These are phyloP conservation scores for Papiliotrema flavescens DNA, from an alignment of 1,284 basidiomycete species.

Conservation along the genomic window DNA sequence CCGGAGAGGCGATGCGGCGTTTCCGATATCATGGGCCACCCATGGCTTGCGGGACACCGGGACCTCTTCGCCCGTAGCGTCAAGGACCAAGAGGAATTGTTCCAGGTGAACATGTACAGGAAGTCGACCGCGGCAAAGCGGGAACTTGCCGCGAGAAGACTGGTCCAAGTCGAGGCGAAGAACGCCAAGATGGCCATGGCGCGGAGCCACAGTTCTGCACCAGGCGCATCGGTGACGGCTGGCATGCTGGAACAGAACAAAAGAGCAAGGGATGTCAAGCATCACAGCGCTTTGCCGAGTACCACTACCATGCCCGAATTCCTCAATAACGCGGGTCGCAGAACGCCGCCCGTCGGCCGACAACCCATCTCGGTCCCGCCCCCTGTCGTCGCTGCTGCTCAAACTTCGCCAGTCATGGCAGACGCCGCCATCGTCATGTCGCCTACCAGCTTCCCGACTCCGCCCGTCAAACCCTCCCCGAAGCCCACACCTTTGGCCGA, in stretches of 20 bases:
- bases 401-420: constrained; percentile 9
- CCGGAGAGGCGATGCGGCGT: constrained; percentile 70
- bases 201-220: constrained; percentile 37
- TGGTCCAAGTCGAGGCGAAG: constrained; percentile 39
- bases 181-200: constrained; percentile 25
- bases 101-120: constrained; percentile 77
- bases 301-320: constrained; percentile 44
- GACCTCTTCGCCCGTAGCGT: constrained; percentile 66
- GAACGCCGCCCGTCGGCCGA: constrained; percentile 19
- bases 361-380: constrained; percentile 7
- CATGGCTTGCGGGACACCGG: constrained; percentile 71
- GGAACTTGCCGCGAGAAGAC: constrained; percentile 44
- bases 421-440: constrained; percentile 14
- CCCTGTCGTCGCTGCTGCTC: constrained; percentile 10
- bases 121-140: constrained; percentile 76
- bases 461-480: constrained; percentile 1
- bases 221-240: constrained; percentile 26
- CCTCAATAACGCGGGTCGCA: constrained; percentile 32
- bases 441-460: constrained; percentile 10
- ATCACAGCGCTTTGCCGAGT: constrained; percentile 49
- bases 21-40: constrained; percentile 71
- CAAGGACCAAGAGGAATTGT: constrained; percentile 71
- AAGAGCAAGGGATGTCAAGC: constrained; percentile 32
- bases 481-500: no score
- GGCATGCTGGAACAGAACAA: constrained; percentile 28